Base-by-base conservation (phyloP, 2,329 filamentous ascomycete species). In the Aspergillus sp. region DNA sequence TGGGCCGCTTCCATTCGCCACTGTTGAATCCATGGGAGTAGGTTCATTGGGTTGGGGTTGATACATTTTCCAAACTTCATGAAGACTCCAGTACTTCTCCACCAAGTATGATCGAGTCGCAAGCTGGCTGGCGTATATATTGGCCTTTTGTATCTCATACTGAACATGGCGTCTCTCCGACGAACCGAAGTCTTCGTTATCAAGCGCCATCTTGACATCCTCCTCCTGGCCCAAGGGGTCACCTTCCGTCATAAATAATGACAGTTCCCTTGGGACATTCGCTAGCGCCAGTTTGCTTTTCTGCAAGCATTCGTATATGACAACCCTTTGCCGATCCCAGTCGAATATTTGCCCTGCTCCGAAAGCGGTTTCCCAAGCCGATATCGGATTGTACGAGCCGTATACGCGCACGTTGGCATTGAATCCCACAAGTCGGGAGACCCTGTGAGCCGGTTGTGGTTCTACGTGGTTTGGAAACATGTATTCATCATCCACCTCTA, bases 81-180 rank as follows among this genome's bases (percentile, higher is more conserved):
- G 85, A 1, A 95, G 80, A 65, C 86, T 87, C 73, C 91, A 91
- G 75, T 93, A 96, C 62, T 92, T 88, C 71, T 96, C 91, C 0
- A 96, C 90, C 56, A 93, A 86, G 70, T 91, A 93, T 0, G 90
- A 93, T 23, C 92, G 84, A 0, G 91, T 96, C 2, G 88, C 87
- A 9, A 96, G 79, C 67, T 92, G 89, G 6, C 89, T 93, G 2
- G 88, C 86, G 69, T 93, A 91, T 40, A 96, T 90, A 71, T 96
- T 96, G 6, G 91, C 90, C 71, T 96, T 96, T 71, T 96, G 91
- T 31, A 96, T 95, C 74, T 96, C 92, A 64, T 88, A 91, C 69
- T 95, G 90, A 4, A 92, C 77, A 5, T 67, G 63, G 11, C 71
- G 72, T 27, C 68, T 68, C 50, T 70, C 65, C 19, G 62, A 65